phyloP scores from a whole-genome alignment of 768 basidiomycete genomes.

The Leccinum broughii region DNA sequence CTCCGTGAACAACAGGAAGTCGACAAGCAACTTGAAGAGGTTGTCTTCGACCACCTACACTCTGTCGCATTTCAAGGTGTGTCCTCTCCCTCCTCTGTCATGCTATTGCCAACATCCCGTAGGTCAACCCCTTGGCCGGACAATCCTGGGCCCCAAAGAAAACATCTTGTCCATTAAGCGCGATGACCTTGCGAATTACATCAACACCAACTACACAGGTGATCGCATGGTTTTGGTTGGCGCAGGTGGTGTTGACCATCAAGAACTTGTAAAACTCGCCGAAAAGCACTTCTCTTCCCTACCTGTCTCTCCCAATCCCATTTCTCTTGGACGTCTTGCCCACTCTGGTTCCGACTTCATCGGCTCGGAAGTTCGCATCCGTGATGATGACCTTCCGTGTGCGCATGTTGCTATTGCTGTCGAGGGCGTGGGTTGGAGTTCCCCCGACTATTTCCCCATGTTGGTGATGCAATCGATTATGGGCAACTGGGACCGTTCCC shows the following conservation, averaged over 20 bases:
- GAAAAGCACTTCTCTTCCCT: conserved; percentile 90
- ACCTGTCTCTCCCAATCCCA: conserved; percentile 84
- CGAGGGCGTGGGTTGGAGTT: conserved; percentile 97
- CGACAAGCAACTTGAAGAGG: conserved; percentile 97
- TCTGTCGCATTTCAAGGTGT: conserved; percentile 94
- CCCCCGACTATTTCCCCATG: conserved; percentile 99
- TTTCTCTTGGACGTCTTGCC: conserved; percentile 79
- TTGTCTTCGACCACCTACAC: conserved; percentile 98
- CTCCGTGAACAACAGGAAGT: conserved; percentile 98
- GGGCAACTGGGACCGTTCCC: conserved; percentile 98
- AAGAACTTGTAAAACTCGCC: conserved; percentile 90
- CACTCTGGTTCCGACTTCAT: conserved; percentile 81
- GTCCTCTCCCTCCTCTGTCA: conserved; percentile 1
- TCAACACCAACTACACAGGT: conserved; percentile 96
- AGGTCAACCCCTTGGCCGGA: conserved; percentile 95
- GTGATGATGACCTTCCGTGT: conserved; percentile 87
- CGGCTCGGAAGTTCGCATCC: conserved; percentile 93
- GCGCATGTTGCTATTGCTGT: conserved; percentile 96
- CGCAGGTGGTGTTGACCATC: conserved; percentile 92
- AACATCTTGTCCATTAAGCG: conserved; percentile 96
- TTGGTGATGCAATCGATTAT: conserved; percentile 97
- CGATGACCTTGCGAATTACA: conserved; percentile 86
- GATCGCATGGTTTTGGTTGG: conserved; percentile 99
- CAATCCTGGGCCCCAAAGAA: conserved; percentile 93
- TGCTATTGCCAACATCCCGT: conserved; percentile 12